A percentile compares a stretch with the other conserved stretches of the same genome.
Evolutionary conservation across 2,329 filamentous ascomycete species (phyloP).

Genomic region (Cadophora malorum): DNA sequence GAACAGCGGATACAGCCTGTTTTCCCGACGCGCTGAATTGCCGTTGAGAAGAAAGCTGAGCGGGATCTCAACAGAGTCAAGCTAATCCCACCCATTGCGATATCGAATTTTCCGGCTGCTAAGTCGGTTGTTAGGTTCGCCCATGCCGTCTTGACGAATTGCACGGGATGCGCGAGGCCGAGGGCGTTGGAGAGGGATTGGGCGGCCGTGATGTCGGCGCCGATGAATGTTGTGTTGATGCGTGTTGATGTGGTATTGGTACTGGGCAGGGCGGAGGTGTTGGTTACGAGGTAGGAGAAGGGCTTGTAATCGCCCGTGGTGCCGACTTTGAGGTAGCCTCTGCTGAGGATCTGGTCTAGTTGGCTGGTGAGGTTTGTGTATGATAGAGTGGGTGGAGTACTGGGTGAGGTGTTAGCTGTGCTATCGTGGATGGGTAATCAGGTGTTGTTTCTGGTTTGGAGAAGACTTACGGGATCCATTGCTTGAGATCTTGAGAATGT

Average conservation of each 20-base stretch:
- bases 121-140: slow-evolving; percentile 17
- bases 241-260: slow-evolving; percentile 8
- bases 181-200: slow-evolving; percentile 21
- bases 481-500: background rate
- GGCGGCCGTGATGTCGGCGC: slow-evolving; percentile 16
- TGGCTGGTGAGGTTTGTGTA: slow-evolving; percentile 9
- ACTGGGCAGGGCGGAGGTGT: slow-evolving; percentile 12
- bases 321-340: slow-evolving; percentile 21
- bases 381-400: background rate
- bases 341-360: slow-evolving; percentile 12
- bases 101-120: slow-evolving; percentile 15
- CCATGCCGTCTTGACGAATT: slow-evolving; percentile 15
- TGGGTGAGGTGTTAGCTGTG: background rate
- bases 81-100: slow-evolving; percentile 16
- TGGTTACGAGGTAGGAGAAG: slow-evolving; percentile 21
- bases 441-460: too few species aligned
- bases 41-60: slow-evolving; percentile 15
- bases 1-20: slow-evolving; percentile 12
- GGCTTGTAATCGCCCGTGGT: slow-evolving; percentile 23
- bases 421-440: background rate
- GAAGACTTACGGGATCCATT: slow-evolving; percentile 11
- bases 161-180: background rate
- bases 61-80: background rate
- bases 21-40: slow-evolving; percentile 17
- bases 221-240: slow-evolving; percentile 23